Conservation (phyloP, 1,284 basidiomycete species). For the Grifola frondosa region DNA sequence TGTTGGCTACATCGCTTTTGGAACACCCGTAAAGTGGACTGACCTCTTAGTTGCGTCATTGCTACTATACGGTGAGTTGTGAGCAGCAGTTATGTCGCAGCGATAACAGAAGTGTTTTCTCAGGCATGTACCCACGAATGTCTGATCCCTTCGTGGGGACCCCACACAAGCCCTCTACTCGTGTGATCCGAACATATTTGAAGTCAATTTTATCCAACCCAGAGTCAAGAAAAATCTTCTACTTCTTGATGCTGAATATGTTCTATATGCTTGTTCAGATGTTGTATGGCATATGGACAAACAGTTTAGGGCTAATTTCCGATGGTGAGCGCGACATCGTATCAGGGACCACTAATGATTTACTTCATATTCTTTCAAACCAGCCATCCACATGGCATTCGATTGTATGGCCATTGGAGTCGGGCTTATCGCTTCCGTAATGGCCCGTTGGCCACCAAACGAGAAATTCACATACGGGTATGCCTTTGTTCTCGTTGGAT, state of each 20-base stretch:
- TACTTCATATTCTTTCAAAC: neutral
- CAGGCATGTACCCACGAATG: slow-evolving; percentile 58
- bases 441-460: slow-evolving; percentile 97
- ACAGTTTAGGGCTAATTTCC: slow-evolving; percentile 93
- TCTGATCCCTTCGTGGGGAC: slow-evolving; percentile 43
- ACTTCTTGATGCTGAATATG: slow-evolving; percentile 93
- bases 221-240: slow-evolving; percentile 95
- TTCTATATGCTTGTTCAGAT: slow-evolving; percentile 96
- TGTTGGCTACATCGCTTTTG: slow-evolving; percentile 22
- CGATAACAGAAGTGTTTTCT: slow-evolving; percentile 2
- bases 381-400: slow-evolving; percentile 99
- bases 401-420: slow-evolving; percentile 98
- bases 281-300: slow-evolving; percentile 97
- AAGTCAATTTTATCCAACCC: slow-evolving; percentile 88
- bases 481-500: slow-evolving; percentile 21
- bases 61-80: slow-evolving; percentile 59
- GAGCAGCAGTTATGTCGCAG: too few relatives aligned
- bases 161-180: slow-evolving; percentile 54
- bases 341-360: neutral
- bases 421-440: slow-evolving; percentile 94
- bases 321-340: slow-evolving; percentile 65
- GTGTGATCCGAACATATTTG: slow-evolving; percentile 71
- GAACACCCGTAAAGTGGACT: slow-evolving; percentile 14
- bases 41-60: slow-evolving; percentile 31
- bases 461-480: slow-evolving; percentile 94